These are phyloP conservation scores for Fomes fomentarius DNA, from an alignment of 1,284 basidiomycete species.

Conservation along the genomic window DNA sequence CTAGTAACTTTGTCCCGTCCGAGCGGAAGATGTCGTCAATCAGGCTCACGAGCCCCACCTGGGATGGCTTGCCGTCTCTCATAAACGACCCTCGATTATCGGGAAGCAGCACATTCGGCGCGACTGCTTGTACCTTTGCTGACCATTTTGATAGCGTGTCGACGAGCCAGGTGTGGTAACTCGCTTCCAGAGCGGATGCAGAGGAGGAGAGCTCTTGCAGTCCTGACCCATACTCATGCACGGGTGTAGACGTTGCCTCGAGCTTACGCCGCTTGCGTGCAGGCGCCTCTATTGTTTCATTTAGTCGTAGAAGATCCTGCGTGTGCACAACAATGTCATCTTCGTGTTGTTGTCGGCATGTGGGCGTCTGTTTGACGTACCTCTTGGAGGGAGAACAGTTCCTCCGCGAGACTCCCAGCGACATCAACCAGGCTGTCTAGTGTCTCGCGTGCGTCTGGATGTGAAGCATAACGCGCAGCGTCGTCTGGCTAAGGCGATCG, in stretches of 20 bases:
- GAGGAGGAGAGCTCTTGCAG: conserved; percentile 37
- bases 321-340: conserved; percentile 1
- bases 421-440: conserved; percentile 58
- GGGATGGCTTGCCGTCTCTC: conserved; percentile 41
- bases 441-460: conserved; percentile 38
- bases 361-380: conserved; percentile 34
- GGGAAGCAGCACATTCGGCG: conserved; percentile 73
- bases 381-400: conserved; percentile 72
- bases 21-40: conserved; percentile 67
- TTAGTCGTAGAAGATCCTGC: conserved; percentile 30
- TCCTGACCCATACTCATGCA: conserved; percentile 40
- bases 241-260: conserved; percentile 32
- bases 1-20: conserved; percentile 58
- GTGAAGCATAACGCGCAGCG: conserved; percentile 11
- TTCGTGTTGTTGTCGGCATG: too few species aligned
- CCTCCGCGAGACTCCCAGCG: conserved; percentile 60
- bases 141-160: conserved; percentile 91
- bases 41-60: conserved; percentile 60
- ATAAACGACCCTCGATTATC: conserved; percentile 69
- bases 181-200: conserved; percentile 56
- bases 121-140: conserved; percentile 89
- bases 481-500: conserved; percentile 20
- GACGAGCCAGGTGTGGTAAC: conserved; percentile 70
- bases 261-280: conserved; percentile 64
- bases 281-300: conserved; percentile 52